Conservation (phyloP, 106 monocot genomes). For the Dioscorea dumetorum region DNA sequence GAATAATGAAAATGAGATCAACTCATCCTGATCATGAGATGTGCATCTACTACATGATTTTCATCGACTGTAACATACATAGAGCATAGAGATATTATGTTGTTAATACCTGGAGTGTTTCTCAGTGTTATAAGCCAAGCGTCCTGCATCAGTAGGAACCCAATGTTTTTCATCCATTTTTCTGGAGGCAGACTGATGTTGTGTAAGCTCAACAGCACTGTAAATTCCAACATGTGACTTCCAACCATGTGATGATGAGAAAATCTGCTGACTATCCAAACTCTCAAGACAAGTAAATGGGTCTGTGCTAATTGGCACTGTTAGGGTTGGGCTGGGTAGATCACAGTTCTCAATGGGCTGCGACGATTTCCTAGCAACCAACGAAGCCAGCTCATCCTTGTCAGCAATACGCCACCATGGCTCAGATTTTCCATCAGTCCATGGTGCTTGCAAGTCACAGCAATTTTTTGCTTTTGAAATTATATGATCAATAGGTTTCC, state of each 20-base stretch:
- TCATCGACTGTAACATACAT: neutral
- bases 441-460: constrained; percentile 22
- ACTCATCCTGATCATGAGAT: neutral
- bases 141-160: neutral
- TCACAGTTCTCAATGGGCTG: constrained; percentile 83
- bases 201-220: constrained; percentile 1
- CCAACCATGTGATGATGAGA: constrained; percentile 19
- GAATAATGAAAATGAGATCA: neutral
- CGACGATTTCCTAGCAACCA: constrained; percentile 69
- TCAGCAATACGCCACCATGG: constrained; percentile 87
- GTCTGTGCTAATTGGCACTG: constrained; percentile 28
- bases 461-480: constrained; percentile 25
- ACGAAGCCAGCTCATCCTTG: constrained; percentile 69
- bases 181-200: neutral
- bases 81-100: neutral
- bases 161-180: neutral
- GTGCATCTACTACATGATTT: neutral
- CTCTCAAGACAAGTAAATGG: constrained; percentile 32
- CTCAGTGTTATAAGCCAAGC: neutral
- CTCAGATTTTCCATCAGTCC: constrained; percentile 33
- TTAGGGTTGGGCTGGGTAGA: constrained; percentile 63
- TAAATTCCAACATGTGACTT: constrained; percentile 22
- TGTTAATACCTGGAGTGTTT: neutral
- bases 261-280: constrained; percentile 22
- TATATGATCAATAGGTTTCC: constrained; percentile 31